Percentiles rank a stretch among this genome's conserved stretches.
Evolutionary conservation across 495 filamentous ascomycete genomes (phyloP).

Genomic region (Aspergillus cristatus): DNA sequence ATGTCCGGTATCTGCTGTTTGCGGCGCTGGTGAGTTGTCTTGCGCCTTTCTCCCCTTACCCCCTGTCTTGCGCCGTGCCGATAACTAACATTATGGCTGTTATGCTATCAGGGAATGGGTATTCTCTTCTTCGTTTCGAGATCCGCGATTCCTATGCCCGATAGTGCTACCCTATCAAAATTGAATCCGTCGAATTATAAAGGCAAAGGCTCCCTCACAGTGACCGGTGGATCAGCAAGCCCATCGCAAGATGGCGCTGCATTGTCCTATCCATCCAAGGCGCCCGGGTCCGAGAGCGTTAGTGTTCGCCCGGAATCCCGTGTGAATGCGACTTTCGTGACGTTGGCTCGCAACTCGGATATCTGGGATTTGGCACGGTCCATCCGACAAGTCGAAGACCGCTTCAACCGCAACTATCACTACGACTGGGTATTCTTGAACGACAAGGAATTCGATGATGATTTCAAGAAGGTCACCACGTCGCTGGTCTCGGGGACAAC

Average conservation of each 20-base stretch:
- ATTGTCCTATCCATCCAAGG: conserved; percentile 6
- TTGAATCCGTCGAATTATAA: conserved; percentile 16
- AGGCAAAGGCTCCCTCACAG: conserved; percentile 10
- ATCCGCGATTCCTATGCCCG: conserved; percentile 46
- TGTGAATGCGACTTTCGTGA: conserved; percentile 96
- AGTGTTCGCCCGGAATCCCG: conserved; percentile 50
- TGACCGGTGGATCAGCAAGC: too few relatives aligned
- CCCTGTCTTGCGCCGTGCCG: background rate
- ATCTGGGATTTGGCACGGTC: conserved; percentile 94
- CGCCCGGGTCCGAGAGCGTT: conserved; percentile 23
- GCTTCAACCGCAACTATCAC: conserved; percentile 91
- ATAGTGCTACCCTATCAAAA: conserved; percentile 13
- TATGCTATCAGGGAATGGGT: conserved; percentile 48
- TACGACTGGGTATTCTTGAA: conserved; percentile 99
- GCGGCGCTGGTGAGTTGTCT: conserved; percentile 64
- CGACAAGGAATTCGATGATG: conserved; percentile 83
- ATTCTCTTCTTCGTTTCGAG: conserved; percentile 75
- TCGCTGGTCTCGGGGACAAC: conserved; percentile 84
- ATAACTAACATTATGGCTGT: background rate
- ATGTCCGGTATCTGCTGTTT: conserved; percentile 82
- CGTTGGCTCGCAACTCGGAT: conserved; percentile 84
- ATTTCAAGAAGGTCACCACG: conserved; percentile 85
- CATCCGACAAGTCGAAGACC: conserved; percentile 91
- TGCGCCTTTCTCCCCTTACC: background rate
- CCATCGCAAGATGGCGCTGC: too few relatives aligned